Conservation (phyloP, 176 grass and related monocot species). For the Oryza officinalis region DNA sequence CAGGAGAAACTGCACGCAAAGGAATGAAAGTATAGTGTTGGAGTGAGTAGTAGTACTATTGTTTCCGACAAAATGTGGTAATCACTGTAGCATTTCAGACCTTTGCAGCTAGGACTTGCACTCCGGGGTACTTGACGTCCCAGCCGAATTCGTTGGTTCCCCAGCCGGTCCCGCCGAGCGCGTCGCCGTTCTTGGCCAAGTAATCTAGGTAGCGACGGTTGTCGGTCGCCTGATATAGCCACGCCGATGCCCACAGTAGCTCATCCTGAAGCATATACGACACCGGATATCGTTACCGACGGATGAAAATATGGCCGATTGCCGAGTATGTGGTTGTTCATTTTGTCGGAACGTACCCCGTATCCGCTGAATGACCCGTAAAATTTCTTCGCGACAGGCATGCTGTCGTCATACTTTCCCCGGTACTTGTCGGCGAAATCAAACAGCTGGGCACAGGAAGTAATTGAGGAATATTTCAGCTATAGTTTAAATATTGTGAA, state of each 20-base stretch:
- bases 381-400: conserved; percentile 51
- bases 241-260: conserved; percentile 87
- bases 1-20: conserved; percentile 46
- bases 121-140: conserved; percentile 90
- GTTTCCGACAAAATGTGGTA: neutral
- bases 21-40: neutral
- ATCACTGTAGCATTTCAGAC: conserved; percentile 29
- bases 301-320: too few relatives aligned
- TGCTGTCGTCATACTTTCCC: conserved; percentile 86
- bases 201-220: conserved; percentile 74
- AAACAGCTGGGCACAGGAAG: conserved; percentile 51
- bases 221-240: conserved; percentile 63
- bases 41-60: neutral
- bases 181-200: conserved; percentile 66
- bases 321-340: neutral
- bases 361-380: conserved; percentile 79
- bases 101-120: conserved; percentile 73
- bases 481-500: neutral
- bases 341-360: conserved; percentile 33
- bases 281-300: neutral
- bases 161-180: conserved; percentile 77
- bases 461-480: neutral
- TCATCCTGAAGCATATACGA: conserved; percentile 54
- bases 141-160: conserved; percentile 68
- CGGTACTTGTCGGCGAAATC: conserved; percentile 85